Evolutionary conservation across 345 rosid genomes (phyloP), one percentile per base, ranked within the genome.

Genomic region (Euphorbia lathyris): DNA sequence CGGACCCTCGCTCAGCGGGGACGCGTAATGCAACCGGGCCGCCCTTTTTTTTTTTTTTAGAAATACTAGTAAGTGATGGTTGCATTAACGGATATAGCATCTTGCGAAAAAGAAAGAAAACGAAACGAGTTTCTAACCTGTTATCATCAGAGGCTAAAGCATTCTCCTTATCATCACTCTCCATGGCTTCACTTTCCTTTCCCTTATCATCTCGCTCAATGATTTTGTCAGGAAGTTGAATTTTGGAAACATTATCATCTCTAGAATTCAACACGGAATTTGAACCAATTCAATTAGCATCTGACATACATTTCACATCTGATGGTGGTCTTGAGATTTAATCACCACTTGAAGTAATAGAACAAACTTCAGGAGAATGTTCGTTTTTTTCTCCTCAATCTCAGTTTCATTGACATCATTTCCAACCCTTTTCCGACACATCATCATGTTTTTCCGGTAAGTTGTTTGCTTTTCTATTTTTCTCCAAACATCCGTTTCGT

Each of bases 141-240:
- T 91, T 83, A 69, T 20, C 82, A 74, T 81, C 79, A 19, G 79
- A 73, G 64, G 83, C 79, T 56, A 82, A 69, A 68, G 74, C 72
- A 70, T 88, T 88, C 78, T 91, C 92, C 70, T 87, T 89, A 23
- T 86, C 81, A 2, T 81, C 84, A 50, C 69, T 67, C n/a, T 76
- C 80, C 70, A 72, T 34, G 25, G 56, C 77, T 57, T 63, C 73
- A 58, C 42, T 53, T 10, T 67, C 72, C 25, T 74, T 83, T 74
- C 70, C 76, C 43, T 72, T 83, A 25, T 72, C 70, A 30, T 66
- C 48, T 11, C 25, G 76, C 72, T 75, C 77, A 12, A n/a, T 13
- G 68, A 38, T 30, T 55, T 51, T 70, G 58, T 6, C 34, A 11
- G 53, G 38, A 47, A 57, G 56, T 13, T 63, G 66, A 38, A 60